Evolutionary conservation across 768 basidiomycete species (phyloP).

Genomic region (Leccinum variicolor): DNA sequence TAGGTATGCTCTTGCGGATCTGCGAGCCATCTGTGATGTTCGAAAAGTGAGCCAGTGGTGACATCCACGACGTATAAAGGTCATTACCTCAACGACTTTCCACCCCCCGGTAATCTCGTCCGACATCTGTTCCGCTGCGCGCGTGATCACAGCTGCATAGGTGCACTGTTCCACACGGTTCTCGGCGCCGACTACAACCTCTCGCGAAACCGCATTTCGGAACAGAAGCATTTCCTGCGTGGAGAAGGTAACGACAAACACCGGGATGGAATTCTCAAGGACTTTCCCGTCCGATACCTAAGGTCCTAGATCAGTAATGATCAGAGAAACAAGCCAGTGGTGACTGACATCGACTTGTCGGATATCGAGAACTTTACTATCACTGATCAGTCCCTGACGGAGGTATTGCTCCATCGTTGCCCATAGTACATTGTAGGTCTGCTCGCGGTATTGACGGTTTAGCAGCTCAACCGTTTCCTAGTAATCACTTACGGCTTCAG

Average conservation of each 20-base stretch:
- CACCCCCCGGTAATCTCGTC: conserved; percentile 96
- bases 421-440: conserved; percentile 99
- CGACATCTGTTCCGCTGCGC: conserved; percentile 81
- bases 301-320: conserved; percentile 2
- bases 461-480: neutral
- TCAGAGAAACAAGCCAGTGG: neutral
- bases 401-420: conserved; percentile 96
- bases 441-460: neutral
- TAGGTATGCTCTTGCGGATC: conserved; percentile 49
- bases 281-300: conserved; percentile 86
- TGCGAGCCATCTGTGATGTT: conserved; percentile 44
- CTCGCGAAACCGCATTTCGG: conserved; percentile 85
- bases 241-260: conserved; percentile 86
- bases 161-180: conserved; percentile 90
- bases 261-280: conserved; percentile 84
- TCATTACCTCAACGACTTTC: conserved; percentile 91
- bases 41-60: neutral
- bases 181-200: conserved; percentile 83
- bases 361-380: conserved; percentile 94
- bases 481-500: conserved; percentile 75
- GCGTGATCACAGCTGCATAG: conserved; percentile 89
- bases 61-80: neutral
- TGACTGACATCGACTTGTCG: conserved; percentile 88
- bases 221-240: conserved; percentile 95
- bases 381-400: conserved; percentile 84